phyloP scores from a whole-genome alignment of 306 rosid genomes.

The Quercus berberidifolia region DNA sequence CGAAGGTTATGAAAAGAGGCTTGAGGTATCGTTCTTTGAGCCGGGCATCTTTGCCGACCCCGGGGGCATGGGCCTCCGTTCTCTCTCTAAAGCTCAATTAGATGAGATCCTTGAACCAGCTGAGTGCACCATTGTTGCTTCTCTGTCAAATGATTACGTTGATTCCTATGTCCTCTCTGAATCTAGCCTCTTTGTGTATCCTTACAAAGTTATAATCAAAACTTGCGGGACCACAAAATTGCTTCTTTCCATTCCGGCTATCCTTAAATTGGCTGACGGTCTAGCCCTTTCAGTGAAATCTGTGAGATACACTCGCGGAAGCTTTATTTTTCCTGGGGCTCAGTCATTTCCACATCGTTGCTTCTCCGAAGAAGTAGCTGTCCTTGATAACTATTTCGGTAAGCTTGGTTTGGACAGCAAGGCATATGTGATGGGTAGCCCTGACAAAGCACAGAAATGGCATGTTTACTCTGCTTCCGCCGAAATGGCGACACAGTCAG shows the following conservation, averaged over 20 bases:
- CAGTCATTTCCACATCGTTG: constrained; percentile 57
- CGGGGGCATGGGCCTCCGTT: constrained; percentile 67
- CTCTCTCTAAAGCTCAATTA: constrained; percentile 56
- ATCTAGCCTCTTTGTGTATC: constrained; percentile 83
- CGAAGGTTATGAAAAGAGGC: constrained; percentile 95
- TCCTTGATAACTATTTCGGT: constrained; percentile 46
- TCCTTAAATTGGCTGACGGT: constrained; percentile 59
- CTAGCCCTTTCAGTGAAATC: constrained; percentile 69
- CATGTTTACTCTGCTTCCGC: constrained; percentile 62
- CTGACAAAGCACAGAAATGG: constrained; percentile 44
- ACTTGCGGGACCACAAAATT: constrained; percentile 93
- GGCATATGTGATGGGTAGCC: constrained; percentile 49
- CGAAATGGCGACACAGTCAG: background rate
- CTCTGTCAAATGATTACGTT: constrained; percentile 66
- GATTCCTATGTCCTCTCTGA: constrained; percentile 97
- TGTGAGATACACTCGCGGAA: constrained; percentile 64
- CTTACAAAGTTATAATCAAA: constrained; percentile 78
- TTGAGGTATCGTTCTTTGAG: constrained; percentile 77
- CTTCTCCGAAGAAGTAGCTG: constrained; percentile 57
- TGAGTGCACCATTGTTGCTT: constrained; percentile 83
- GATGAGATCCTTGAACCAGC: constrained; percentile 86
- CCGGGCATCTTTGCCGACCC: constrained; percentile 65
- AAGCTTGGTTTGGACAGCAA: constrained; percentile 49
- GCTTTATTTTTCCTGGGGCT: constrained; percentile 63
- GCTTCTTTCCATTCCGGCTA: constrained; percentile 77